A percentile compares a stretch with the other conserved stretches of the same genome.
These are phyloP conservation scores for Aurantiochytrium sp. DNA, from an alignment of 108 stramenopile genomes.

Conservation along the genomic window DNA sequence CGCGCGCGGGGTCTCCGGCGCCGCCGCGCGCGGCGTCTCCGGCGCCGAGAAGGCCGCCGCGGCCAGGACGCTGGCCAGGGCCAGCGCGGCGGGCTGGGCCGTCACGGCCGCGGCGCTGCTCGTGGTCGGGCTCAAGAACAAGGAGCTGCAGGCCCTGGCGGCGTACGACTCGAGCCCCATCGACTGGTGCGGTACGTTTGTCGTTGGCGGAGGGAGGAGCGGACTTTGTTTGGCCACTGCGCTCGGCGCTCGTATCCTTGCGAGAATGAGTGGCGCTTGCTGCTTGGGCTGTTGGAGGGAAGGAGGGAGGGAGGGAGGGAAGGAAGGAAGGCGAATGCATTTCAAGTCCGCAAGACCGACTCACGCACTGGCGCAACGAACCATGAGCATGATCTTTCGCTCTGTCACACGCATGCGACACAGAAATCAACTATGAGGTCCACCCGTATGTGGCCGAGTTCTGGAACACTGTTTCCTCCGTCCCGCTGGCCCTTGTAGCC, in stretches of 20 bases:
- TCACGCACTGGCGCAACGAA: neutral
- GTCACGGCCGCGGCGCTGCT: neutral
- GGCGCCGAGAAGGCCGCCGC: too few species aligned
- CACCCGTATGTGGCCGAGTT: neutral
- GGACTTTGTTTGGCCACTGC: too few species aligned
- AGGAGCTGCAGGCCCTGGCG: neutral
- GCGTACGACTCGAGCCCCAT: conserved; percentile 15
- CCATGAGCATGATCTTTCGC: neutral
- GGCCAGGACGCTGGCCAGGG: neutral
- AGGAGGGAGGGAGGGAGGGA: neutral
- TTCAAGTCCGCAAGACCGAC: too few species aligned
- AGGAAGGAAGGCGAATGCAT: neutral
- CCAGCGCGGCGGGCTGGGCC: neutral
- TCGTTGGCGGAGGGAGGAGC: neutral
- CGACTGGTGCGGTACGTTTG: conserved; percentile 13
- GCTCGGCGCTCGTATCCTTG: too few species aligned
- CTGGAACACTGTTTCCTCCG: neutral
- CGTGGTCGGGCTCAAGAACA: neutral
- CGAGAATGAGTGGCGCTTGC: too few species aligned
- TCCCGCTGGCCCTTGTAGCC: neutral
- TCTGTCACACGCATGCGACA: neutral
- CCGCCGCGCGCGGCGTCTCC: too few species aligned
- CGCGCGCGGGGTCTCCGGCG: too few species aligned
- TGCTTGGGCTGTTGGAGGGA: too few species aligned
- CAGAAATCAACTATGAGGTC: conserved; percentile 13